Evolutionary conservation across 257 asterid genomes (phyloP), one percentile per base, ranked within the genome.

Genomic region (Oldenlandia corymbosa): DNA sequence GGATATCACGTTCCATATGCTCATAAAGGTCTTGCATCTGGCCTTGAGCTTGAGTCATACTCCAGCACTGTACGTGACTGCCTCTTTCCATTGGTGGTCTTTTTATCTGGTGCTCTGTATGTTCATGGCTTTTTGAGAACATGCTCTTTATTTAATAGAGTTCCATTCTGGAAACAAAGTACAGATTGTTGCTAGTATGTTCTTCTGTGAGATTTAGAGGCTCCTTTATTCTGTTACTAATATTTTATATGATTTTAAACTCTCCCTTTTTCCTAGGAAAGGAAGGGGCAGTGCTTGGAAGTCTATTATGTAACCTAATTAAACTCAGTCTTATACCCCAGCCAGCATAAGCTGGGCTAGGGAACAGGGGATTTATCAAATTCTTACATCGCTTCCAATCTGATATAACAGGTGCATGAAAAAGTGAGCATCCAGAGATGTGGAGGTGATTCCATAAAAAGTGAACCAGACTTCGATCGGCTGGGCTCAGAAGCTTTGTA

Each of bases 1-100:
- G 96, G 98, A 62, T 88, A 91, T 73, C 98, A 91, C 51, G 94
- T 91, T 27, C 94, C 94, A 23, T 83, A 81, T 64, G 95, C 95
- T 55, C 98, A 91, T 79, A 91, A 83, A 80, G 81, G 75, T 53
- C 94, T 88, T 66, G 88, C 97, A 20, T 84, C 88, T 69, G 84
- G 87, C 68, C 94, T 91, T 68, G 79, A 81, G 67, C 90, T 88
- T n/a, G 94, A 84, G 68, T 78, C 95, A 4, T 88, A 91, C 71
- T 84, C 95, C 37, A 84, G 79, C 62, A 58, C 58, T 56, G 97
- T 90, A 85, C 18, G 80, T 30, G 28, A 63, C 16, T 58, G 55
- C 41, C 62, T 41, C 21, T 27, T 20, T 9, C 2, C 10, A 21
- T 61, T 68, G 39, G 43, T 13, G 41, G n/a, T 11, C 58, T 30